Evolutionary conservation across 148 eudicot species (phyloP).

Genomic region (Rheum nobile): DNA sequence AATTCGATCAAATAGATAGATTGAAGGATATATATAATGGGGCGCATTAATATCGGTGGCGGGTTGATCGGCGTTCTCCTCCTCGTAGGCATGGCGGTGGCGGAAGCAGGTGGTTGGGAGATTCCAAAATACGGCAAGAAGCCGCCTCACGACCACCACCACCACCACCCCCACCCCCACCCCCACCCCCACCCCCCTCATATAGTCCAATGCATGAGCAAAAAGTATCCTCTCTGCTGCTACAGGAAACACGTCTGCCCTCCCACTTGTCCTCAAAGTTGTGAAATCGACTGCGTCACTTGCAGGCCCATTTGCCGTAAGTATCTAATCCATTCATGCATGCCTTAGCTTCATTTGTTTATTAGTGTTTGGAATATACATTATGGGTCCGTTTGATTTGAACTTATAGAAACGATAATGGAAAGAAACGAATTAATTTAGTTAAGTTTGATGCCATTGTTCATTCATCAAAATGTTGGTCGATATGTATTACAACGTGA

Average conservation of each 20-base stretch:
- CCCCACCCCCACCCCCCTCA: background rate
- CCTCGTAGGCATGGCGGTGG: background rate
- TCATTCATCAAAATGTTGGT: too few relatives aligned
- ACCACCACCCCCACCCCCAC: background rate
- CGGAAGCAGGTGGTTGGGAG: too few relatives aligned
- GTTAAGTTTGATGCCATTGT: too few relatives aligned
- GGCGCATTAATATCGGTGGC: background rate
- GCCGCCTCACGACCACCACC: background rate
- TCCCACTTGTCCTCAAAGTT: background rate
- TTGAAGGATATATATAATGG: background rate
- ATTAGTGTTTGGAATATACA: too few relatives aligned
- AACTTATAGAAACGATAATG: too few relatives aligned
- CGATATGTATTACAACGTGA: too few relatives aligned
- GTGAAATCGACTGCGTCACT: slow-evolving; percentile 34
- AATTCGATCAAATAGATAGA: too few relatives aligned
- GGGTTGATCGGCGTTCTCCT: background rate
- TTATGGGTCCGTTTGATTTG: too few relatives aligned
- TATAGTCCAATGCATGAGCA: slow-evolving; percentile 17
- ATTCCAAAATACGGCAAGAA: too few relatives aligned
- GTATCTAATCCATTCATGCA: too few relatives aligned
- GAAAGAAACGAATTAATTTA: too few relatives aligned
- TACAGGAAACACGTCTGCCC: slow-evolving; percentile 14
- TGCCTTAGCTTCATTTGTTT: too few relatives aligned
- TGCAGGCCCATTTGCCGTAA: slow-evolving; percentile 42
- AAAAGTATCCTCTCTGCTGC: slow-evolving; percentile 18